Evolutionary conservation across 208 protist genomes (phyloP), one percentile per base, ranked within the genome.

Genomic region (Leishmania tarentolae): DNA sequence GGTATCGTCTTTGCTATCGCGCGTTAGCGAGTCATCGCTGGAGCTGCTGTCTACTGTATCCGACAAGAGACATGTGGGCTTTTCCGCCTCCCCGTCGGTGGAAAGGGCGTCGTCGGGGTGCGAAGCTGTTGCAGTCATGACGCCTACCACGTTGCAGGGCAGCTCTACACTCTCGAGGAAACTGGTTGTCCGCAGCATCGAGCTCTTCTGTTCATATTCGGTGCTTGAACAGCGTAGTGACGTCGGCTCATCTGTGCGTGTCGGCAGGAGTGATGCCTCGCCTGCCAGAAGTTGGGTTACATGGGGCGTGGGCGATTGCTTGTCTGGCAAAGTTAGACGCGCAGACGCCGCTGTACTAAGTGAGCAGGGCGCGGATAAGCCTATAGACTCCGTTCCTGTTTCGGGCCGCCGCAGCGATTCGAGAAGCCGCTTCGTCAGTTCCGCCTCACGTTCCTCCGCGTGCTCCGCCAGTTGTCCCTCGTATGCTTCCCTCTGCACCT

Each of bases 391-490:
- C 15, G 19, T 47, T 8, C 24, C 59, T 19, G 28, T 3, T 47
- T 66, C 37, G 28, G 71, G 59, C 3, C 78, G 78, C 19, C 77
- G 53, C 3, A 80, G 61, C 9, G 79, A 79, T 76, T 86, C 81
- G 8, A 87, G 68, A 79, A 84, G 61, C 24, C 83, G 79, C 75
- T 78, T 52, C 24, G 80, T 81, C 70, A 83, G 40, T 35, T 75
- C 76, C 17, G 59, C 77, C 76, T 82, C 77, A 37, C 53, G 83
- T 65, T 59, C 77, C 35, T 53, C 46, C 42, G 79, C 76, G 28
- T 42, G 61, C 81, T 85, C 83, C 0, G 52, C 74, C 31, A 87
- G 79, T 56, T 86, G 66, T 17, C 77, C 59, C 59, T 85, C 83
- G 42, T 84, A 81, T 21, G 73, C 65, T 70, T 84, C 82, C 8